Base-by-base conservation (phyloP, 2,329 filamentous ascomycete genomes). In the Helotiales sp. region DNA sequence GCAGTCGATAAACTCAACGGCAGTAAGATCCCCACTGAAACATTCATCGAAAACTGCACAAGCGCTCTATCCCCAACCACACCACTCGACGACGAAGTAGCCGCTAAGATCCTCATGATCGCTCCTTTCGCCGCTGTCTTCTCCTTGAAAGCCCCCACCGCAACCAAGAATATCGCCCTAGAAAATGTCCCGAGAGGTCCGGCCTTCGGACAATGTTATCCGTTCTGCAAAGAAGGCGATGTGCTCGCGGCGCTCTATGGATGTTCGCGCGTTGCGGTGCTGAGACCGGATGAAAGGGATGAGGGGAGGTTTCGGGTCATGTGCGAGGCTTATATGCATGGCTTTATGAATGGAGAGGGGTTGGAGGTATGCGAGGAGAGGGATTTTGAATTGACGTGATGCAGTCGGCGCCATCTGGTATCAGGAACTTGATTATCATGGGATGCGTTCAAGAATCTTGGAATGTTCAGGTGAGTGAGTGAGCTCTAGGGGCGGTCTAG, bases 351-450 rank as follows among this genome's bases (percentile, higher is more conserved):
- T 24, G 54, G 54, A 10, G 30, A 57, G 13, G 54, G 30, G 13
- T 30, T 57, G 1, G 32, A 32, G n/a, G 15, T 57, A 32, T 57
- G 37, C 26, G 7, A 40, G 54, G 54, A 57, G 20, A 37, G 30
- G 32, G 54, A 57, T 15, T 57, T 57, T 13, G 54, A 57, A 37
- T 32, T 57, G 11, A 40, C 54, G 22, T 57, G 54, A 57, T 3
- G n/a, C n/a, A n/a, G n/a, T n/a, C n/a, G n/a, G n/a, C n/a, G n/a
- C n/a, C n/a, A n/a, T n/a, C n/a, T n/a, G n/a, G n/a, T n/a, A n/a
- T n/a, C n/a, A n/a, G n/a, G n/a, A n/a, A n/a, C n/a, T n/a, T n/a
- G n/a, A n/a, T n/a, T n/a, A n/a, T n/a, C n/a, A n/a, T n/a, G n/a
- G n/a, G n/a, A 45, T n/a, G 17, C 4, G 34, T 11, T 40, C 11